These are phyloP conservation scores for Chlorella sp. DNA, from an alignment of 139 green algal genomes.

Conservation along the genomic window DNA sequence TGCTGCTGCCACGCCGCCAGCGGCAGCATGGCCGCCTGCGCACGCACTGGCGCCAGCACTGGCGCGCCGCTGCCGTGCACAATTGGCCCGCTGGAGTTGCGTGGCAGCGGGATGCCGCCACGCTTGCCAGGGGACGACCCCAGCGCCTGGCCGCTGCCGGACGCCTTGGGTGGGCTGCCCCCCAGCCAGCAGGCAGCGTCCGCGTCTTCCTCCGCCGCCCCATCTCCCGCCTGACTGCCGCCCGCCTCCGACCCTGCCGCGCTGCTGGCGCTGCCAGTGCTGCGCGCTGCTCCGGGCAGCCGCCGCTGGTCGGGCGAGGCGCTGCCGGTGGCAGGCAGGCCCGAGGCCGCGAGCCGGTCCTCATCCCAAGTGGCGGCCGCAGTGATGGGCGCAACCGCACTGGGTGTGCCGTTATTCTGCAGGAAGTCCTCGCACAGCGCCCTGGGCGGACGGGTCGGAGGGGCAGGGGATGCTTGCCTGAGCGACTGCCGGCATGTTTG, in stretches of 20 bases:
- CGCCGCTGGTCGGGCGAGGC: neutral
- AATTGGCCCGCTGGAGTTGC: neutral
- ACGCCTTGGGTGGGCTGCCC: neutral
- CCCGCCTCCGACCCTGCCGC: neutral
- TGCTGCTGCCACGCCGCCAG: neutral
- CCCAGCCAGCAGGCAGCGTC: neutral
- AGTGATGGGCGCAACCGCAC: neutral
- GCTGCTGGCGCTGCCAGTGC: neutral
- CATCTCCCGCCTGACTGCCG: neutral
- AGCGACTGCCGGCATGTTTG: neutral
- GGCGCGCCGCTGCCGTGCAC: neutral
- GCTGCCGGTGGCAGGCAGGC: neutral
- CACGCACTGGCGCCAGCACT: neutral
- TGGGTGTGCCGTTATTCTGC: slow-evolving; percentile 33
- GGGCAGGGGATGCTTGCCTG: neutral
- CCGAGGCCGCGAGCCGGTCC: neutral
- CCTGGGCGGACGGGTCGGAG: neutral
- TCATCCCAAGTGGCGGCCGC: neutral
- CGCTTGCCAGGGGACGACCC: neutral
- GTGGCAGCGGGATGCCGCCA: slow-evolving; percentile 14
- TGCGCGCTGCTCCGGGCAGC: neutral
- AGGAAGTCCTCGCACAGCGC: slow-evolving; percentile 36
- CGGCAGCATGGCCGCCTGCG: neutral
- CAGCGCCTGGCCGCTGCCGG: neutral
- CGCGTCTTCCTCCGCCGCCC: neutral